phyloP scores from a whole-genome alignment of 805 yeast species.

The Teunomyces barrocoloradensis region DNA sequence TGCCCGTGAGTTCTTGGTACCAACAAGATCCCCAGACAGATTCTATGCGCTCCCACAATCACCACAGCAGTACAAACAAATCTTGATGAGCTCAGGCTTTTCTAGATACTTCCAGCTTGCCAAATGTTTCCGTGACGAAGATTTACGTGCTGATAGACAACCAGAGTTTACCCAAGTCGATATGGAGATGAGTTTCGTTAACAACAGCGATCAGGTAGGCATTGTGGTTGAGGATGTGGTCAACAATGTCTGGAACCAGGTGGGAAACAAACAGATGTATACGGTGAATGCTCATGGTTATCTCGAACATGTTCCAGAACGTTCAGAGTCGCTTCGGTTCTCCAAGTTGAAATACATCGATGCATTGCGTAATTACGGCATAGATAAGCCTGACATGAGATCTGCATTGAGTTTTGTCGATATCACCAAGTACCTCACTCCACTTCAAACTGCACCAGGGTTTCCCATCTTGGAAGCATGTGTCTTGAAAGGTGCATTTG shows the following conservation, averaged over 20 bases:
- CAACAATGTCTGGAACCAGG: conserved; percentile 51
- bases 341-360: conserved; percentile 59
- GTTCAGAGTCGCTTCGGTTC: conserved; percentile 11
- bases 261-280: conserved; percentile 40
- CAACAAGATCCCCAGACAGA: conserved; percentile 60
- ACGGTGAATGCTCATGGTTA: conserved; percentile 29
- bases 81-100: conserved; percentile 92
- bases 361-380: conserved; percentile 74
- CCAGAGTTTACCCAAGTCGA: conserved; percentile 99
- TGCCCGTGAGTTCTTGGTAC: conserved; percentile 92
- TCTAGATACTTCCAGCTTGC: conserved; percentile 87
- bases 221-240: conserved; percentile 59
- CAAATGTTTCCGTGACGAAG: conserved; percentile 94
- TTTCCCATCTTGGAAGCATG: conserved; percentile 78
- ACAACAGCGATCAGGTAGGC: conserved; percentile 62
- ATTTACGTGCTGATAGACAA: conserved; percentile 89
- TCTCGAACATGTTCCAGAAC: conserved; percentile 24
- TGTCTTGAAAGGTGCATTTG: conserved; percentile 52
- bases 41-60: conserved; percentile 95
- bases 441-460: conserved; percentile 24
- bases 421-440: conserved; percentile 41
- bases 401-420: conserved; percentile 51
- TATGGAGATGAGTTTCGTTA: conserved; percentile 85
- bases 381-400: conserved; percentile 92
- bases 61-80: conserved; percentile 96